Conservation (phyloP, 192 early-diverging fungal genomes). For the Pilobolus umbonatus region DNA sequence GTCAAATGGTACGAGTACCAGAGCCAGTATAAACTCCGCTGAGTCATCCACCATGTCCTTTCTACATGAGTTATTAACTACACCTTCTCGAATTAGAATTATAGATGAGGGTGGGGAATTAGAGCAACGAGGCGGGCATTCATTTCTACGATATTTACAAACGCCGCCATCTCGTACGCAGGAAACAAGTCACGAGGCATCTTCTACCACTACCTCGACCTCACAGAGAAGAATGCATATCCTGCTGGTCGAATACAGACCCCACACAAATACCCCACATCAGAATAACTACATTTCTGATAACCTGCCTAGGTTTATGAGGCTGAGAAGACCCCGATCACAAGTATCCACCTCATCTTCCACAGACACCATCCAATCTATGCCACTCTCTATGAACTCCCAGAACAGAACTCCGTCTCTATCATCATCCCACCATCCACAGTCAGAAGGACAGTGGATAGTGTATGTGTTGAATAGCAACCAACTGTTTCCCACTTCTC, state of each 20-base stretch:
- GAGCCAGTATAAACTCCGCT: neutral
- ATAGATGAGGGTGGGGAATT: no score
- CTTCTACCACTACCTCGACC: neutral
- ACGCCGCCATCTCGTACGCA: neutral
- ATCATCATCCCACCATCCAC: constrained; percentile 30
- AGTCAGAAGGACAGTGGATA: constrained; percentile 21
- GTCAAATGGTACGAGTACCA: no score
- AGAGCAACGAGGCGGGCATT: neutral
- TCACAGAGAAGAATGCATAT: neutral
- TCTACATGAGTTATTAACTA: neutral
- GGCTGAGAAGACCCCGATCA: constrained; percentile 15
- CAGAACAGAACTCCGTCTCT: neutral
- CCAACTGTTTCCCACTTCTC: constrained; percentile 3
- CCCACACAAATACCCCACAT: neutral
- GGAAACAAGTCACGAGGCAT: neutral
- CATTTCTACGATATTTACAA: constrained; percentile 2
- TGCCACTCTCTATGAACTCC: constrained; percentile 16
- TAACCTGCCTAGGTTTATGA: neutral
- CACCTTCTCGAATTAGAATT: no score
- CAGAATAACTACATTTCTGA: neutral
- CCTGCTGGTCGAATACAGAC: neutral
- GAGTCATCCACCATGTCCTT: neutral
- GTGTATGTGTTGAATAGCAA: constrained; percentile 28
- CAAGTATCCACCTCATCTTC: constrained; percentile 22
- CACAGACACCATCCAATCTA: constrained; percentile 22